Conservation (phyloP, 768 basidiomycete species). For the Sporobolomyces pararoseus region DNA sequence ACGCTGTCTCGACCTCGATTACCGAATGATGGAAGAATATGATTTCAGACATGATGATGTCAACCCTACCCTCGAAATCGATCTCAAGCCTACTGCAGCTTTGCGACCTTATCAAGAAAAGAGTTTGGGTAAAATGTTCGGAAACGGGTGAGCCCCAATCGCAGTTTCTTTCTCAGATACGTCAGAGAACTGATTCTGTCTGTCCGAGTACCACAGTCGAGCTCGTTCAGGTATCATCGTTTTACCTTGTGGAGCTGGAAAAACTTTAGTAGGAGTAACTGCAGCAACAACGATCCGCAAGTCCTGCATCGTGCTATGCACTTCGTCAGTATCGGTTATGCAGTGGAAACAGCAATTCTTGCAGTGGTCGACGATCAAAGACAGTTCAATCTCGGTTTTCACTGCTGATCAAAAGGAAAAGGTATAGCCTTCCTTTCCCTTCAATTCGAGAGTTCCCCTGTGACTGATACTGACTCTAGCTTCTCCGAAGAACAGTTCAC, state of each 20-base stretch:
- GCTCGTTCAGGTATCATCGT: constrained; percentile 98
- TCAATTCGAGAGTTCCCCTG: background rate
- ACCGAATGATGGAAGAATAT: constrained; percentile 98
- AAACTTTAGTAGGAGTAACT: constrained; percentile 98
- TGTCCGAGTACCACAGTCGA: constrained; percentile 57
- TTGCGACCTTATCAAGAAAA: constrained; percentile 99
- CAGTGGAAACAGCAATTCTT: constrained; percentile 99
- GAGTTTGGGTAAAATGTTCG: constrained; percentile 98
- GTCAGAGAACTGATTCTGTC: background rate
- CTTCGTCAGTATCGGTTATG: constrained; percentile 76
- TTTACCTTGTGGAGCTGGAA: constrained; percentile 95
- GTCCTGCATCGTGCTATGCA: constrained; percentile 93
- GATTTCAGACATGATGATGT: constrained; percentile 96
- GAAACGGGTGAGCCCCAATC: constrained; percentile 71
- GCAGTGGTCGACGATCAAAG: constrained; percentile 97
- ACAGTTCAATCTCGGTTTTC: constrained; percentile 93
- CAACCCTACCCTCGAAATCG: constrained; percentile 95
- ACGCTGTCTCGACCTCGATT: constrained; percentile 91
- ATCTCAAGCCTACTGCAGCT: constrained; percentile 94
- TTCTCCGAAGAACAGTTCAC: constrained; percentile 68
- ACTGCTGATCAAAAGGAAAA: constrained; percentile 96
- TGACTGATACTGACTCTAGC: background rate
- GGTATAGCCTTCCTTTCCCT: constrained; percentile 52
- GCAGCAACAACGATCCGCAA: constrained; percentile 99
- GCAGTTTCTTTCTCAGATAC: background rate